Evolutionary conservation across 257 asterid species (phyloP).

Genomic region (Verbena officinalis): DNA sequence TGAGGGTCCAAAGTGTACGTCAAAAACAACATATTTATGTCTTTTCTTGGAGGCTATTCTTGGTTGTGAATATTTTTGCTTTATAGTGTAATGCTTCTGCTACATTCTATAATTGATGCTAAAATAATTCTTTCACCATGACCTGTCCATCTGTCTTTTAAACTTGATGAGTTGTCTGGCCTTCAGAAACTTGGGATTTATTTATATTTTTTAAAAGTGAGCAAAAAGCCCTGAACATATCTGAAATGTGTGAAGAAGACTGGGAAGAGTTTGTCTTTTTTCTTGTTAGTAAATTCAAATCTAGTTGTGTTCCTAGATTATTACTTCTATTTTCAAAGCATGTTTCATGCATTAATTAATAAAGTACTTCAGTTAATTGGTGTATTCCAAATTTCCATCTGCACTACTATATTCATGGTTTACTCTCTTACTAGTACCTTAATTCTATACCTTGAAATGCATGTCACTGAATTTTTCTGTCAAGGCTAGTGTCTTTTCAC

Average conservation of each 20-base stretch:
- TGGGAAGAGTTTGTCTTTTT: background rate
- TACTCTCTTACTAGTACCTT: background rate
- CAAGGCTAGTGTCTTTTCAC: background rate
- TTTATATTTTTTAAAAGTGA: background rate
- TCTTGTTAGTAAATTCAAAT: background rate
- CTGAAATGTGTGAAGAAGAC: background rate
- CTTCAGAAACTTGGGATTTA: background rate
- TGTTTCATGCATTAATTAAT: too few relatives aligned
- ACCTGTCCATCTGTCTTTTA: background rate
- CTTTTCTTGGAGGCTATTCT: background rate
- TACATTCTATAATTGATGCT: too few relatives aligned
- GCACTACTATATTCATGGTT: background rate
- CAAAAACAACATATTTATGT: background rate
- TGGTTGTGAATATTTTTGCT: background rate
- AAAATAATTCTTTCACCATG: too few relatives aligned
- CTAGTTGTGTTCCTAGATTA: background rate
- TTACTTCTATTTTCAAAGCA: slow-evolving; percentile 1
- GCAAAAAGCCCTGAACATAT: background rate
- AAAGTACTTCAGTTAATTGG: too few relatives aligned
- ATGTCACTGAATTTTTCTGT: background rate
- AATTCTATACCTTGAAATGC: background rate
- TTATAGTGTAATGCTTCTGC: too few relatives aligned
- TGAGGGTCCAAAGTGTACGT: too few relatives aligned
- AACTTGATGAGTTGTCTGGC: background rate
- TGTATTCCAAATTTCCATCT: too few relatives aligned